These are phyloP conservation scores for Cryptococcus wingfieldii DNA, from an alignment of 1,284 basidiomycete genomes.

Conservation along the genomic window DNA sequence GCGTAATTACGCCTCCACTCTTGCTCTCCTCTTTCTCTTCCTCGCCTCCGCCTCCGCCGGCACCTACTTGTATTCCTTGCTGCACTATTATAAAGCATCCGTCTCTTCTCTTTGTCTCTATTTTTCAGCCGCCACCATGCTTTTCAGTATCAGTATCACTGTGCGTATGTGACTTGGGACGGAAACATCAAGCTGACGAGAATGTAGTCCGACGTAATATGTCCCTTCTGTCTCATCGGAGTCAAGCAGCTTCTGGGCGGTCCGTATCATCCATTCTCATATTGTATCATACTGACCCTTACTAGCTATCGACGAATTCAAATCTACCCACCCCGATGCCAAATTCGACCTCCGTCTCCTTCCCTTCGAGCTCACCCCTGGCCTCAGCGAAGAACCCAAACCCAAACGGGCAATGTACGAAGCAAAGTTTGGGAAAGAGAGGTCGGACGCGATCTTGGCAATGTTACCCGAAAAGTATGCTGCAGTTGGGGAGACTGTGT, in stretches of 20 bases:
- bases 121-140: neutral
- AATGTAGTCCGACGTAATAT: conserved; percentile 34
- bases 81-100: too few species aligned
- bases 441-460: conserved; percentile 31
- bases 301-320: conserved; percentile 25
- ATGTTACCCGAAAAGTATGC: conserved; percentile 38
- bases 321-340: conserved; percentile 14
- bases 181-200: neutral
- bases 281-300: neutral
- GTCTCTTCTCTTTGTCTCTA: neutral
- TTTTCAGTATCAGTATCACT: conserved; percentile 27
- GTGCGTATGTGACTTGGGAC: conserved; percentile 13
- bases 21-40: too few species aligned
- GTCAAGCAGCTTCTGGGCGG: conserved; percentile 34
- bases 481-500: conserved; percentile 45
- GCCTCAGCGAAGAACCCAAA: conserved; percentile 28
- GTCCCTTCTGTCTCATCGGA: conserved; percentile 44
- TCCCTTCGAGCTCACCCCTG: conserved; percentile 45
- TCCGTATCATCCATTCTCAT: conserved; percentile 6
- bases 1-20: too few species aligned
- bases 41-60: too few species aligned
- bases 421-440: conserved; percentile 44
- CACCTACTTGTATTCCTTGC: too few species aligned
- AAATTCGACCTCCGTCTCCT: conserved; percentile 38
- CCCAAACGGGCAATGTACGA: conserved; percentile 32